These are phyloP conservation scores for Imleria badia DNA, from an alignment of 768 basidiomycete genomes.

Conservation along the genomic window DNA sequence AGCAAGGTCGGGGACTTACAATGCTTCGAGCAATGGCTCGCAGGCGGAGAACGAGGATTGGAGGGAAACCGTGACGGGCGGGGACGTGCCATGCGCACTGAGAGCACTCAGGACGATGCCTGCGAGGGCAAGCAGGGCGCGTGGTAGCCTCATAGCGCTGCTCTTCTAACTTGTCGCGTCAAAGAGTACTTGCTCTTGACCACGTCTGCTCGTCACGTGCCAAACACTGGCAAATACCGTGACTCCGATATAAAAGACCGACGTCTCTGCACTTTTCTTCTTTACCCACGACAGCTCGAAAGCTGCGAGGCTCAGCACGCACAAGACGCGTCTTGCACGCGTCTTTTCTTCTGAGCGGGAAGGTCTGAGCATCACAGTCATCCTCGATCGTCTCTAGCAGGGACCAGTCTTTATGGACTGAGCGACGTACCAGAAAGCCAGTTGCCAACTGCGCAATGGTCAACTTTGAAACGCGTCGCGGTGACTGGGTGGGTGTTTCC, in stretches of 20 bases:
- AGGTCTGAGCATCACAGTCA: constrained; percentile 33
- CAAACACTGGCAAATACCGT: constrained; percentile 9
- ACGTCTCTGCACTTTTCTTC: background rate
- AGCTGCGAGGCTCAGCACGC: constrained; percentile 30
- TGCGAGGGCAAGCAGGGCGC: constrained; percentile 16
- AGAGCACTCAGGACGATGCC: constrained; percentile 18
- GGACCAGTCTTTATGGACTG: constrained; percentile 27
- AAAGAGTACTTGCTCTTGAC: too few species aligned
- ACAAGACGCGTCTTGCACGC: constrained; percentile 17
- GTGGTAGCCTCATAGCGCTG: constrained; percentile 8
- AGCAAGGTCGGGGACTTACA: constrained; percentile 21
- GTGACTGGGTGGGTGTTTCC: constrained; percentile 24
- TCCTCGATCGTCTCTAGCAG: constrained; percentile 30
- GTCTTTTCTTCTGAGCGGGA: constrained; percentile 33
- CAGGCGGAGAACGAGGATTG: constrained; percentile 27
- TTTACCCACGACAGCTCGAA: constrained; percentile 28
- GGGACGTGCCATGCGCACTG: constrained; percentile 22
- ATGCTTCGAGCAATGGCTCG: constrained; percentile 31
- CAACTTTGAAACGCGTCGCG: constrained; percentile 30
- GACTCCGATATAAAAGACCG: constrained; percentile 16
- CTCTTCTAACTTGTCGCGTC: background rate
- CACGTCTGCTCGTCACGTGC: constrained; percentile 24
- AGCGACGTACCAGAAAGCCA: constrained; percentile 32
- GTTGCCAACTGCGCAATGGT: constrained; percentile 15
- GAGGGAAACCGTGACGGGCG: constrained; percentile 31